Evolutionary conservation across 2,329 filamentous ascomycete species (phyloP), one percentile per base, ranked within the genome.

Genomic region (Diaporthe sp.): DNA sequence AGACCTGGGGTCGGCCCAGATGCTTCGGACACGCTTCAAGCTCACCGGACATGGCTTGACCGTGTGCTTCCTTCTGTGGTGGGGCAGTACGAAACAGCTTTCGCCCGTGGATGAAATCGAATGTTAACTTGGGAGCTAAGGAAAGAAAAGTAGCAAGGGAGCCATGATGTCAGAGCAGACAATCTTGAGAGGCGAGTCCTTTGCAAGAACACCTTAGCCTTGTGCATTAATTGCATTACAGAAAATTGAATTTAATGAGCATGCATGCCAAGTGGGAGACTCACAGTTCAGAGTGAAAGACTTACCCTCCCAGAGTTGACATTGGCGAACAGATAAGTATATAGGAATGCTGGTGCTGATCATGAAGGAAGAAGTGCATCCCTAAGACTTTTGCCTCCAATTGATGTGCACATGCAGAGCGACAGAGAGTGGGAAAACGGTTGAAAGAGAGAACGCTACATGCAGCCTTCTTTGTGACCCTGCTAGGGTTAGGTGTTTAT

Each of bases 41-140:
- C 64, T 28, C 64, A 54, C 40, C 47, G 64, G 22, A 28, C 17
- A 38, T 54, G 45, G 64, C 64, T 68, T n/a, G 64, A 54, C 47
- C 12, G 33, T 7, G 47, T 15, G n/a, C 47, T 68, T 28, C 45
- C 45, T 15, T 19, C 33, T 3, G 64, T 54, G 4, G 64, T 30
- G 15, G 1, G 25, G n/a, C n/a, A 68, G 0, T 68, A 40, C 17
- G 9, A 40, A 1, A 12, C n/a, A 15, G 64, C 64, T 19, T 54
- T 68, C 40, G 15, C n/a, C 8, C 2, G 47, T n/a, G 33, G 8
- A 8, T 4, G 1, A 1, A 25, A 6, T 9, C 9, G 33, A 8
- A 54, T 38, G 2, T 8, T 22, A 9, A 38, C 1, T 9, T 13
- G 13, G 35, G n/a, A 38, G n/a, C 40, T 9, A 9, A 40, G 47